Conservation (phyloP, 352 stramenopile species). For the Plasmopara viticola region DNA sequence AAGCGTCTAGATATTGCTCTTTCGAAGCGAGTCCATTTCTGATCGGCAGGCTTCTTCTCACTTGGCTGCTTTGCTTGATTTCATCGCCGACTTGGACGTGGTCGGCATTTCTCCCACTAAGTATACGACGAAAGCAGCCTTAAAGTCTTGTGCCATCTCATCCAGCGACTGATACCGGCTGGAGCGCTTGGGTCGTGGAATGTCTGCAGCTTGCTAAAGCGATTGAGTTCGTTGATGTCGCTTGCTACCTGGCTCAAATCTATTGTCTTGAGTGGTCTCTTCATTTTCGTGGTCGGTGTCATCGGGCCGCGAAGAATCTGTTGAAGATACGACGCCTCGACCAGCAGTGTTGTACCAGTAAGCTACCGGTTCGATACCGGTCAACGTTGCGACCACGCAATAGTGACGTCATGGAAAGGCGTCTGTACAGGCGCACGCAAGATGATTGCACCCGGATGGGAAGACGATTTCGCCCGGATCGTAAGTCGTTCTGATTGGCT, state of each 20-base stretch:
- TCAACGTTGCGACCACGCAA: too few species aligned
- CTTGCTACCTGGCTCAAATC: neutral
- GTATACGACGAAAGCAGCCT: conserved; percentile 13
- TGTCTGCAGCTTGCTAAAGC: neutral
- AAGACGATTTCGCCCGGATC: too few species aligned
- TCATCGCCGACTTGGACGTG: conserved; percentile 13
- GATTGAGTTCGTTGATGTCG: neutral
- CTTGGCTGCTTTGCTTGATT: conserved; percentile 10
- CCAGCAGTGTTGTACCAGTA: too few species aligned
- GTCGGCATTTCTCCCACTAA: conserved; percentile 1
- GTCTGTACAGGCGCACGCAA: too few species aligned
- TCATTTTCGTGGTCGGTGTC: neutral
- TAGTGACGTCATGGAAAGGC: too few species aligned
- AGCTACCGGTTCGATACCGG: too few species aligned
- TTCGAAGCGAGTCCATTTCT: neutral
- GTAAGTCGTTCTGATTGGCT: too few species aligned
- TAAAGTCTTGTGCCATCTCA: neutral
- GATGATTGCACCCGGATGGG: too few species aligned
- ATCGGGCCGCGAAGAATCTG: too few species aligned
- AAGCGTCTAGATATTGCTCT: too few species aligned
- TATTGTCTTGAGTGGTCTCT: neutral
- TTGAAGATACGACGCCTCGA: too few species aligned
- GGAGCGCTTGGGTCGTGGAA: neutral
- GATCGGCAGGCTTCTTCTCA: conserved; percentile 11
- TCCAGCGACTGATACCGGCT: neutral